These are phyloP conservation scores for Aspergillus asperescens DNA, from an alignment of 495 filamentous ascomycete genomes.

Conservation along the genomic window DNA sequence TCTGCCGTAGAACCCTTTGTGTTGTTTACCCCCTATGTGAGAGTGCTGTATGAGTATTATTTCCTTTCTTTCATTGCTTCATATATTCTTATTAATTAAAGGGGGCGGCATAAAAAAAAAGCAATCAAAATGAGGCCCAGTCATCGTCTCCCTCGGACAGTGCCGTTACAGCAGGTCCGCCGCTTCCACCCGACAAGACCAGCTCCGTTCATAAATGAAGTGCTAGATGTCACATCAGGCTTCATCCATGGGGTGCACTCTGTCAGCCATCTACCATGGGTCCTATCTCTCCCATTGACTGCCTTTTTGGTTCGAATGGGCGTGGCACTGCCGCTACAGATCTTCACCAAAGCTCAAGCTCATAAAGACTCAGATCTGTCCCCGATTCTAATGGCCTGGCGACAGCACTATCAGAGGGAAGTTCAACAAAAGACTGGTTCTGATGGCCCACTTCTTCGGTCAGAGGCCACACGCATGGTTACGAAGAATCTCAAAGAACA, in stretches of 20 bases:
- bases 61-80: background rate
- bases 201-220: constrained; percentile 39
- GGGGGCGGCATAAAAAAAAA: background rate
- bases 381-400: constrained; percentile 51
- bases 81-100: background rate
- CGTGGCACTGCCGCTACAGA: constrained; percentile 53
- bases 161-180: constrained; percentile 28
- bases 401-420: constrained; percentile 7
- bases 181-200: constrained; percentile 44
- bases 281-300: constrained; percentile 60
- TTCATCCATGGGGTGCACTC: constrained; percentile 59
- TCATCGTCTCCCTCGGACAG: background rate
- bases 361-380: constrained; percentile 40
- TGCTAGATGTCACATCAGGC: constrained; percentile 47
- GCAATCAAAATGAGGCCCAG: background rate
- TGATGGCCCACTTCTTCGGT: background rate
- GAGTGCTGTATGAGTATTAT: background rate
- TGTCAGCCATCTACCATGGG: constrained; percentile 62
- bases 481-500: constrained; percentile 18
- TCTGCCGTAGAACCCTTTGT: constrained; percentile 5
- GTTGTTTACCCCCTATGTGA: constrained; percentile 2
- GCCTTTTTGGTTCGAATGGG: constrained; percentile 57
- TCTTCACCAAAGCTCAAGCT: constrained; percentile 44
- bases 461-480: background rate
- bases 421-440: background rate